Conservation (phyloP, 768 basidiomycete genomes). For the Auriscalpium microsporum region DNA sequence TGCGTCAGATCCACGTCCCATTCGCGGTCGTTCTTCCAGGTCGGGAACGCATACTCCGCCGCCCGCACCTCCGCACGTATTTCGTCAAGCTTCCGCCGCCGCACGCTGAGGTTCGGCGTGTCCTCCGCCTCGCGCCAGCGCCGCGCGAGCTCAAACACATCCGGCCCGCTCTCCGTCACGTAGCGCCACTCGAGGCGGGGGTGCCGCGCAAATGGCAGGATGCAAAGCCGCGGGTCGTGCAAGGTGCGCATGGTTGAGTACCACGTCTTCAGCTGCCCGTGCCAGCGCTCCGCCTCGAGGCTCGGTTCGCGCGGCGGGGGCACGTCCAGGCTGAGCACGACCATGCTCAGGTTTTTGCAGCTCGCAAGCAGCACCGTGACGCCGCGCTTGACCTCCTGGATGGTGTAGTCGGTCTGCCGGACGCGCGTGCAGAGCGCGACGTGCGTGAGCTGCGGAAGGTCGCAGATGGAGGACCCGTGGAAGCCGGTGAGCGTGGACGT, state of each 20-base stretch:
- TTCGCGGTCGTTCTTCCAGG: slow-evolving; percentile 11
- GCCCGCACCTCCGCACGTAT: neutral
- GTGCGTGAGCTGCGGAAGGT: slow-evolving; percentile 9
- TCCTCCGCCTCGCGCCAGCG: slow-evolving; percentile 7
- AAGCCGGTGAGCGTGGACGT: slow-evolving; percentile 14
- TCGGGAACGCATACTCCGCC: slow-evolving; percentile 6
- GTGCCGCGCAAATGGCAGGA: slow-evolving; percentile 11
- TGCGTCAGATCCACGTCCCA: slow-evolving; percentile 14
- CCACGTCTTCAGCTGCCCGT: neutral
- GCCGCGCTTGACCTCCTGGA: neutral
- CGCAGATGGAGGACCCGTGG: slow-evolving; percentile 4
- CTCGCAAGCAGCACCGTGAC: slow-evolving; percentile 1
- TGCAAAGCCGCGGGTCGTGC: slow-evolving; percentile 9
- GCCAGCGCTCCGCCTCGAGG: neutral
- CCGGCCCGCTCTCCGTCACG: neutral
- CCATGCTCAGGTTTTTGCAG: slow-evolving; percentile 8
- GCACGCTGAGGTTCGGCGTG: neutral
- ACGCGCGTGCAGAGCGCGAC: slow-evolving; percentile 12
- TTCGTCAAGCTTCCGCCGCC: neutral
- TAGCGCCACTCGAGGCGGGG: slow-evolving; percentile 12
- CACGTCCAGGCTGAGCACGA: slow-evolving; percentile 9
- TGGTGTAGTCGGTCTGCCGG: neutral
- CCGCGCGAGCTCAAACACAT: slow-evolving; percentile 9
- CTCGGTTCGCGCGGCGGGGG: neutral
- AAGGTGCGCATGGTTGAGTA: neutral